phyloP scores from a whole-genome alignment of 176 grass and related monocot species.

The Raddia guianensis region DNA sequence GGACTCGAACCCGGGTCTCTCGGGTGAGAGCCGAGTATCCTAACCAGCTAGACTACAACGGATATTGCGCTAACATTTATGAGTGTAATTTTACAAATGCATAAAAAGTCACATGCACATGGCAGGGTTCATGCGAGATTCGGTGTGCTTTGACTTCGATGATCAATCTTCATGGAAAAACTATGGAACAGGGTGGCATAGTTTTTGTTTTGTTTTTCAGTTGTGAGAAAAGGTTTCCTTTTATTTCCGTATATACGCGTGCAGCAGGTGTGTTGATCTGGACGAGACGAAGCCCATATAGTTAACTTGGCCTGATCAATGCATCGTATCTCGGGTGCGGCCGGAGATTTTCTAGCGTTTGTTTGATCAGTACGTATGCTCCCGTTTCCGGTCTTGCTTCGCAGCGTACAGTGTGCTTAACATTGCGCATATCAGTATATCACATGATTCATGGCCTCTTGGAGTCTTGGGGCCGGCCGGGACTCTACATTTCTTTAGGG shows the following conservation, averaged over 20 bases:
- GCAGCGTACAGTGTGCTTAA: neutral
- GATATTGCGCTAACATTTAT: neutral
- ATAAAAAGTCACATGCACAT: too few relatives aligned
- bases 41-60: constrained; percentile 88
- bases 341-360: too few relatives aligned
- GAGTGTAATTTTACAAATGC: too few relatives aligned
- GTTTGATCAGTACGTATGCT: neutral
- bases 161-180: too few relatives aligned
- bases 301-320: neutral
- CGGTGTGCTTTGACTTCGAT: too few relatives aligned
- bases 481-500: neutral
- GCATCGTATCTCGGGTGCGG: neutral
- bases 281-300: neutral
- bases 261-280: neutral
- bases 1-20: constrained; percentile 68
- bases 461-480: too few relatives aligned
- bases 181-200: too few relatives aligned
- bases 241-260: neutral
- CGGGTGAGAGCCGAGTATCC: constrained; percentile 87
- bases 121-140: too few relatives aligned
- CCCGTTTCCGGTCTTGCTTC: neutral
- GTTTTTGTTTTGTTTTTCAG: too few relatives aligned
- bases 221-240: too few relatives aligned
- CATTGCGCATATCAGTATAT: constrained; percentile 10
- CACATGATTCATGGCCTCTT: constrained; percentile 31